A percentile compares a stretch with the other conserved stretches of the same genome.
Evolutionary conservation across 1,139 yeast genomes (phyloP).

Genomic region (Nakaseomyces nivariensis): DNA sequence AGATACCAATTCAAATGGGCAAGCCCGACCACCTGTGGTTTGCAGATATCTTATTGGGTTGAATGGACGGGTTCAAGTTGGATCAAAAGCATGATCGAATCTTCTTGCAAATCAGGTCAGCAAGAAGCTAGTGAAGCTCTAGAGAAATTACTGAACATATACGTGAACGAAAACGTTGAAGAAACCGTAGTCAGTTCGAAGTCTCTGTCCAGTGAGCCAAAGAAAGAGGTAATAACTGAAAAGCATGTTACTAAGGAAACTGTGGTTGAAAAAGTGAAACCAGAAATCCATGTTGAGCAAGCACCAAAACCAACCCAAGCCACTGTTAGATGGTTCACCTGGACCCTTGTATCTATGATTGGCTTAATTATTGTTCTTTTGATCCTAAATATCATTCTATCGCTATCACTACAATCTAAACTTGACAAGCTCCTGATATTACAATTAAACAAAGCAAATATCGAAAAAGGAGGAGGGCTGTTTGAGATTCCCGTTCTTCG

Average conservation of each 20-base stretch:
- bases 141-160: constrained; percentile 12
- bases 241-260: neutral
- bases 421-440: neutral
- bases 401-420: neutral
- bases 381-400: neutral
- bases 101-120: constrained; percentile 84
- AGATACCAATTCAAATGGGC: constrained; percentile 68
- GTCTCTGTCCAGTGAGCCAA: neutral
- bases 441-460: neutral
- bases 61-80: constrained; percentile 92
- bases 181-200: neutral
- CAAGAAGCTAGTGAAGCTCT: constrained; percentile 40
- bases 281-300: neutral
- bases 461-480: neutral
- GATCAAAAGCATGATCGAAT: constrained; percentile 86
- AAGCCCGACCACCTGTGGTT: constrained; percentile 42
- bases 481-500: neutral
- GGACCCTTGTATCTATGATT: neutral
- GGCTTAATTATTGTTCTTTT: neutral
- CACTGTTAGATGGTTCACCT: constrained; percentile 1
- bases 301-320: neutral
- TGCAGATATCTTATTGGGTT: constrained; percentile 54
- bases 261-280: neutral
- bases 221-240: neutral
- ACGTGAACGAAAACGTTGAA: constrained; percentile 10